Base-by-base conservation (phyloP, 83 land plant genomes). In the Larix sibirica region DNA sequence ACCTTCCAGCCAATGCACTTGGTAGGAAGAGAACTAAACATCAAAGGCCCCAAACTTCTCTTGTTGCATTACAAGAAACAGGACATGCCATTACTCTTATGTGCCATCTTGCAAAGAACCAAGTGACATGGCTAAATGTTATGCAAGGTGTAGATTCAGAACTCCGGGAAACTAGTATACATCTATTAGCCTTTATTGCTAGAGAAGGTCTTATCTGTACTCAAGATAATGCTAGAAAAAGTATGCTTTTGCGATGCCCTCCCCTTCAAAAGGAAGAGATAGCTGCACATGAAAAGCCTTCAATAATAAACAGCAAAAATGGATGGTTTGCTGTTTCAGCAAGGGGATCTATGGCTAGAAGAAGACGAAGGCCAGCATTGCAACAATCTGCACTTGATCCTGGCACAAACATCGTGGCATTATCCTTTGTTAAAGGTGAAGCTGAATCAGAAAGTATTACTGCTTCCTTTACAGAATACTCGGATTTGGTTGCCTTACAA, bases 271-370 rank as follows among this genome's bases (percentile, higher is more conserved):
- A 91, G 81, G 95, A 96, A 79, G 97, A 96, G 81, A 36, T 90
- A 56, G 86, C 85, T 23, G 80, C 70, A 38, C 83, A 83, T 76
- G 81, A 62, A 38, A 89, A 76, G 66, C 88, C 92, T 63, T 88
- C 97, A 75, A 75, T 88, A 71, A 44, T 98, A 21, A 79, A 88
- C 64, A 89, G 96, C 85, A 88, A 61, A 82, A 88, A 68, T 73
- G 99, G 96, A 56, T 98, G 99, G 99, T 98, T 98, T 92, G 83
- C 85, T 64, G 84, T 97, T 79, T 81, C 95, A 77, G 94, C 95
- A 66, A 85, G 85, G 69, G 91, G 94, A 40, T 84, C 83, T 82
- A 47, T 58, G 4, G 40, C 82, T 17, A 84, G 83, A 63, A 81
- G 81, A 21, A 82, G 33, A 6, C 36, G 73, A 33, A 40, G 81